Evolutionary conservation across 257 asterid genomes (phyloP).

Genomic region (Jaltomata sinuosa): DNA sequence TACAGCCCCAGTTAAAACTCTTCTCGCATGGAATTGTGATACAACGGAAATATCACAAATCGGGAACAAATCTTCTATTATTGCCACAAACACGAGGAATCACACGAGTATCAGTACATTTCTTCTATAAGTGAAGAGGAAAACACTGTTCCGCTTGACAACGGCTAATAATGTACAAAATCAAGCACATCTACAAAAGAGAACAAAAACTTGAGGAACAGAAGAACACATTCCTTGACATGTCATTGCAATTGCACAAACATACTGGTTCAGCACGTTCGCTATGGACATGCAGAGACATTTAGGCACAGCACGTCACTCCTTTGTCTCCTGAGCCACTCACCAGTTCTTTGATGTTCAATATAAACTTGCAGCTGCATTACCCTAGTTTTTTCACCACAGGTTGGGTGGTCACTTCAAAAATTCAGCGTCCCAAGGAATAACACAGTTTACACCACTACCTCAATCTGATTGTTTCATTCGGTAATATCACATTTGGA

Average conservation of each 20-base stretch:
- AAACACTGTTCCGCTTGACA: neutral
- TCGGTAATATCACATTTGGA: conserved; percentile 40
- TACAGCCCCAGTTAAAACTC: too few species aligned
- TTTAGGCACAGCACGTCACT: neutral
- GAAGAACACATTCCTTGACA: neutral
- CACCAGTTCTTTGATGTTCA: neutral
- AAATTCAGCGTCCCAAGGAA: neutral
- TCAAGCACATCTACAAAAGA: neutral
- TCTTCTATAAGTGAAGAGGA: neutral
- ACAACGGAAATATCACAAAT: neutral
- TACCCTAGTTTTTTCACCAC: neutral
- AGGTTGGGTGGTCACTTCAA: neutral
- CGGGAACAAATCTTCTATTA: neutral
- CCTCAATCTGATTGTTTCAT: conserved; percentile 36
- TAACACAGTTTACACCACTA: conserved; percentile 3
- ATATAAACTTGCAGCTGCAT: neutral
- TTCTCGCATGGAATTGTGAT: neutral
- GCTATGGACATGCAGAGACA: neutral
- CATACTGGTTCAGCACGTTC: neutral
- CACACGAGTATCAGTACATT: neutral
- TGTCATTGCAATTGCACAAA: neutral
- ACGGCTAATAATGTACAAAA: neutral
- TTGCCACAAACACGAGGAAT: neutral
- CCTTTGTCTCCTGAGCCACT: neutral
- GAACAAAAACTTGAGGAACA: neutral